Percentiles rank a stretch among this genome's conserved stretches.
These are phyloP conservation scores for Leccinum ochraceum DNA, from an alignment of 768 basidiomycete genomes.

Conservation along the genomic window DNA sequence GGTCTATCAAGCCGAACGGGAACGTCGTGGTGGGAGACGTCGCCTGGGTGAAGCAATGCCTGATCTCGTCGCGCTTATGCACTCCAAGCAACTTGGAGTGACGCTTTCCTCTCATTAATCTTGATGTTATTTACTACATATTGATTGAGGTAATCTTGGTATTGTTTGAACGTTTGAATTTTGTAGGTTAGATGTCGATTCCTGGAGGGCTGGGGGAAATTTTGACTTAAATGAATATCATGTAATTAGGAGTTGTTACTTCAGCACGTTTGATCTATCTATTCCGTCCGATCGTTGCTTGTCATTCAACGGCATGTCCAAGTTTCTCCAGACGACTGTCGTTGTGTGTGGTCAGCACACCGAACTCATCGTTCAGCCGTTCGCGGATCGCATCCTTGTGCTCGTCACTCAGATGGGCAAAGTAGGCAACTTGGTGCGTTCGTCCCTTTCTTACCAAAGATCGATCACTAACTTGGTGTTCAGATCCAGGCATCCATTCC, in stretches of 20 bases:
- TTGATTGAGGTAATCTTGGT: slow-evolving; percentile 2
- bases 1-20: slow-evolving; percentile 29
- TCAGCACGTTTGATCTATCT: not conserved
- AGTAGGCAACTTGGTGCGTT: slow-evolving; percentile 78
- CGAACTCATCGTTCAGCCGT: slow-evolving; percentile 77
- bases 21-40: slow-evolving; percentile 50
- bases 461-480: slow-evolving; percentile 8
- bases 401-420: slow-evolving; percentile 89
- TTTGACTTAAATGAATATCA: too few species aligned
- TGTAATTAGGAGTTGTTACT: not conserved
- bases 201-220: not conserved
- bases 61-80: slow-evolving; percentile 60
- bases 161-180: not conserved
- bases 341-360: slow-evolving; percentile 60
- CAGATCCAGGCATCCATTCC: slow-evolving; percentile 85
- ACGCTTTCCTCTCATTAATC: not conserved
- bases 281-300: not conserved
- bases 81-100: slow-evolving; percentile 26
- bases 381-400: slow-evolving; percentile 80
- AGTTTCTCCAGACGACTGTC: slow-evolving; percentile 44
- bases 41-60: slow-evolving; percentile 76
- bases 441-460: not conserved
- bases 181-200: not conserved
- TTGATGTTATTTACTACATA: slow-evolving; percentile 3
- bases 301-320: slow-evolving; percentile 18